phyloP scores from a whole-genome alignment of 23 red algal genomes.

The Gracilaria gracilis region DNA sequence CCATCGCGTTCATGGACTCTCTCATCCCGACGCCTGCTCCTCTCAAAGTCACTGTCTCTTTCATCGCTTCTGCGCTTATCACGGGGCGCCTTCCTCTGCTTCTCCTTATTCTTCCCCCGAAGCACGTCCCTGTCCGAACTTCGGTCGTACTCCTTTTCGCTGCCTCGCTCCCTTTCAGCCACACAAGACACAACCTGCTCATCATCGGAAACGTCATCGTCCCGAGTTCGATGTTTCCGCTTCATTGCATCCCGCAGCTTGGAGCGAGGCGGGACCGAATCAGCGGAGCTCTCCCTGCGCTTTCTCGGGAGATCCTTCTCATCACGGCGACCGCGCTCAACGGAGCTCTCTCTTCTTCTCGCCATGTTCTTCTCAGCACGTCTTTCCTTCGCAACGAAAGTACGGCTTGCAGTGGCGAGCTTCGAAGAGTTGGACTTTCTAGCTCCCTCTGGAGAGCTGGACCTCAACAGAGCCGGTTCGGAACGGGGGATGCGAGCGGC shows the following conservation, averaged over 20 bases:
- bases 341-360: not conserved
- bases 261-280: not conserved
- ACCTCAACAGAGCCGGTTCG: not conserved
- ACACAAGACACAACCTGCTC: not conserved
- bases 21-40: not conserved
- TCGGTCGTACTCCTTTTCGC: slow-evolving; percentile 14
- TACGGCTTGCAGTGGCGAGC: not conserved
- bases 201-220: slow-evolving; percentile 1
- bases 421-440: slow-evolving; percentile 9
- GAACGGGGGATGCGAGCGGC: slow-evolving; percentile 12
- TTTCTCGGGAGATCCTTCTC: not conserved
- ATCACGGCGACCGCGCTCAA: slow-evolving; percentile 9
- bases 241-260: not conserved
- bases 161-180: slow-evolving; percentile 10
- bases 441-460: not conserved
- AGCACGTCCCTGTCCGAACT: not conserved
- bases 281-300: slow-evolving; percentile 1
- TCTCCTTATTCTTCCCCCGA: not conserved
- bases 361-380: slow-evolving; percentile 6
- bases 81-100: not conserved
- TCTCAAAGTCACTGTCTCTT: not conserved
- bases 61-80: not conserved
- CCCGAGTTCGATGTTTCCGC: not conserved
- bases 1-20: slow-evolving; percentile 8
- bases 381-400: not conserved